Evolutionary conservation across 805 yeast genomes (phyloP), one percentile per base, ranked within the genome.

Genomic region (Tetrapisispora pingtungensis): DNA sequence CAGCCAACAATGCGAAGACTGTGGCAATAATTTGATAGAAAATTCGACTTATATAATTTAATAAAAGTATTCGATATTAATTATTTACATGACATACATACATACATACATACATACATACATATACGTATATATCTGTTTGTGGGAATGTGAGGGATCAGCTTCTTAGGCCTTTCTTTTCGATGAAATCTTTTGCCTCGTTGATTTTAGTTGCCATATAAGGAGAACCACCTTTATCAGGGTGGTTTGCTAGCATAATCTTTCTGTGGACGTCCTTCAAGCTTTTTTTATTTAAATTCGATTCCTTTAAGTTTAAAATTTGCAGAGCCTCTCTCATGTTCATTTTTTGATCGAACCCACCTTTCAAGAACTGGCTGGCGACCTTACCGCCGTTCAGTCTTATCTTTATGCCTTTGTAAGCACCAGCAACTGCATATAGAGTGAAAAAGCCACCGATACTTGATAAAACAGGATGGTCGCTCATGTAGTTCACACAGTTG

Each of bases 271-370:
- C 80, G 51, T 86, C 95, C 62, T 86, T 89, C 56, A 88, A 70
- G 55, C 73, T 80, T 47, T 79, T 74, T 63, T 76, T 78, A 35
- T 76, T 71, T 57, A 80, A 65, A 19, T 74, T 78, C 32, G 77
- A 69, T 61, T 84, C 93, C 51, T 75, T 80, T 55, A 88, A 69
- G 56, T 82, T 84, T 54, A 90, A 74, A 27, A 90, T 84, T 59
- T 78, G 88, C 48, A 88, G 71, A 3, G 97, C 97, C 61, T 90
- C 98, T 54, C 77, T 81, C 37, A 89, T 81, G 46, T 75, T 74
- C 95, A 90, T 87, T 64, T 90, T 93, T n/a, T 77, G 63, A 32
- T 89, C 96, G 66, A 90, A 90, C 1, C 96, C 86, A 46, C 97
- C 98, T 61, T 80, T 86, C 59, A 72, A 68, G 58, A 80, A 90